Conservation (phyloP, 768 basidiomycete species). For the Leucocoprinus birnbaumii region DNA sequence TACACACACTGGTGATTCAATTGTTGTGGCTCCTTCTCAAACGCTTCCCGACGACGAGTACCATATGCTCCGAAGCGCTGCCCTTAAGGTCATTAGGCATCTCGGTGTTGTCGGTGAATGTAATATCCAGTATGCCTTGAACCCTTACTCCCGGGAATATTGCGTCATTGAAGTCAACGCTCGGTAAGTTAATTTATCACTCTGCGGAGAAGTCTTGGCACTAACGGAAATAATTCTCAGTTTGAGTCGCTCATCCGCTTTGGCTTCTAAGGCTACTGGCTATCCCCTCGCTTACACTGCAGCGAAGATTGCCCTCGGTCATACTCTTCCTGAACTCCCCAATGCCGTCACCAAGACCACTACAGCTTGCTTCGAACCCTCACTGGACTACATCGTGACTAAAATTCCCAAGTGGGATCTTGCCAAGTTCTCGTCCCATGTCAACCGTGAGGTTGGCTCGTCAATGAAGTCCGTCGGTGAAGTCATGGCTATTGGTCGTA, state of each 20-base stretch:
- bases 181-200: constrained; percentile 48
- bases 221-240: constrained; percentile 27
- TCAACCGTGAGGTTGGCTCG: constrained; percentile 92
- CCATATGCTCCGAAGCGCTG: constrained; percentile 97
- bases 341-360: constrained; percentile 99
- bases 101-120: constrained; percentile 93
- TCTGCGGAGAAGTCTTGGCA: not conserved
- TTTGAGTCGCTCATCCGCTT: constrained; percentile 85
- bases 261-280: constrained; percentile 98
- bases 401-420: constrained; percentile 99
- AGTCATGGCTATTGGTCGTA: constrained; percentile 99
- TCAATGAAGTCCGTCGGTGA: constrained; percentile 99
- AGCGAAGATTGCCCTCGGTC: constrained; percentile 96
- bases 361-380: constrained; percentile 98
- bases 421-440: constrained; percentile 93
- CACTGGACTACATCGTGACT: constrained; percentile 97
- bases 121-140: constrained; percentile 98
- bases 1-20: constrained; percentile 98
- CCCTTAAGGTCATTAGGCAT: constrained; percentile 92
- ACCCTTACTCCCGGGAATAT: constrained; percentile 90
- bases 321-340: constrained; percentile 95
- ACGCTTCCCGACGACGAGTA: constrained; percentile 97
- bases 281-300: constrained; percentile 99
- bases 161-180: constrained; percentile 99
- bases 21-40: constrained; percentile 98